Evolutionary conservation across 2,329 filamentous ascomycete genomes (phyloP).

Genomic region (Chaetomium strumarium): DNA sequence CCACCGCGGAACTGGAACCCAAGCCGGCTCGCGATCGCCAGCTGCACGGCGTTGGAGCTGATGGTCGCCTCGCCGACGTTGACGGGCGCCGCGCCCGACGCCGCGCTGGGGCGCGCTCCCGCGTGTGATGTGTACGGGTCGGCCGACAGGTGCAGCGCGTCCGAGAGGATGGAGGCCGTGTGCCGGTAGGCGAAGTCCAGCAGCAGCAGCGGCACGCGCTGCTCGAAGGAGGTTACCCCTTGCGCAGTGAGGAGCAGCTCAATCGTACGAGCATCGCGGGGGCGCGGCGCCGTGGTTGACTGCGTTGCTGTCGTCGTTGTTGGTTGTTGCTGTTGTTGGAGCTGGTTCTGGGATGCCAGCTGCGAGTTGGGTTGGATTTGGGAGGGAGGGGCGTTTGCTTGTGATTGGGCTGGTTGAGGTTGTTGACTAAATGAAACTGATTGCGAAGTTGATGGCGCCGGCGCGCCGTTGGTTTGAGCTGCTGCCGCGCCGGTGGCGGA

Average conservation of each 20-base stretch:
- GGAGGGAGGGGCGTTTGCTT: slow-evolving; percentile 25
- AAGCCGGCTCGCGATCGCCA: slow-evolving; percentile 65
- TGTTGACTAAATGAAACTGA: slow-evolving; percentile 15
- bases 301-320: slow-evolving; percentile 11
- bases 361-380: not conserved
- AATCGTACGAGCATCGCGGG: slow-evolving; percentile 72
- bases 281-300: slow-evolving; percentile 45
- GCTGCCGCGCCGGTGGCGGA: slow-evolving; percentile 25
- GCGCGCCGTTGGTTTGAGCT: slow-evolving; percentile 51
- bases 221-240: slow-evolving; percentile 73
- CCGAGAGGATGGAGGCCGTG: slow-evolving; percentile 63
- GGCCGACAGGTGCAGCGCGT: slow-evolving; percentile 62
- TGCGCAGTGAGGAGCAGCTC: slow-evolving; percentile 74
- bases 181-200: slow-evolving; percentile 85
- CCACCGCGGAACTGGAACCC: slow-evolving; percentile 62
- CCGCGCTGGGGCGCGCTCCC: slow-evolving; percentile 45
- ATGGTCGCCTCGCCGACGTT: slow-evolving; percentile 50
- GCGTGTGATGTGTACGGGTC: slow-evolving; percentile 61
- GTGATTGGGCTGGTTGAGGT: slow-evolving; percentile 27
- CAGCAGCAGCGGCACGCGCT: slow-evolving; percentile 74
- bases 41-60: slow-evolving; percentile 59
- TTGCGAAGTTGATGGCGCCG: slow-evolving; percentile 32
- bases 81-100: slow-evolving; percentile 42
- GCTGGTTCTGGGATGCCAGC: slow-evolving; percentile 1
- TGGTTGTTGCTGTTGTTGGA: slow-evolving; percentile 10